These are phyloP conservation scores for Zygnema circumcarinatum DNA, from an alignment of 139 green algal genomes.

Conservation along the genomic window DNA sequence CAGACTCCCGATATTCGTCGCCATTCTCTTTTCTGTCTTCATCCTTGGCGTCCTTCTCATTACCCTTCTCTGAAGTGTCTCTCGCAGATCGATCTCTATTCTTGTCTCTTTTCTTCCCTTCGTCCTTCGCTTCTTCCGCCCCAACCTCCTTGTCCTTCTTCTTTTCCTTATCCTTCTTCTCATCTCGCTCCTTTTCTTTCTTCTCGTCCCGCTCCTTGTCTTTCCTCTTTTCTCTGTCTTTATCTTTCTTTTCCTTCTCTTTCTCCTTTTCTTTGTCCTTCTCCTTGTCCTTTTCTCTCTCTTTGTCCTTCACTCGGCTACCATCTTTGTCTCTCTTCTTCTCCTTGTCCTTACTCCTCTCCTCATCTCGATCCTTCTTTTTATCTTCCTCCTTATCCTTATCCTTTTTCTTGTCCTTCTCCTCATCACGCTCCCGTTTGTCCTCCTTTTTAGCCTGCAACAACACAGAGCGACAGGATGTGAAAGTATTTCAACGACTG, in stretches of 20 bases:
- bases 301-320: background rate
- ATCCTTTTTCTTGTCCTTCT: conserved; percentile 46
- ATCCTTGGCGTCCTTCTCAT: conserved; percentile 34
- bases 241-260: background rate
- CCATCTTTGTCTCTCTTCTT: conserved; percentile 7
- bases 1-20: conserved; percentile 26
- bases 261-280: background rate
- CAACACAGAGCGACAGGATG: too few relatives aligned
- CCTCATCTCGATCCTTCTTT: conserved; percentile 26
- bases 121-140: background rate
- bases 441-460: conserved; percentile 35
- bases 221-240: background rate
- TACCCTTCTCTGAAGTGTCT: conserved; percentile 9
- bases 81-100: conserved; percentile 21
- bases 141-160: background rate
- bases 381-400: conserved; percentile 41
- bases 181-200: conserved; percentile 16
- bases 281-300: conserved; percentile 1
- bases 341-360: conserved; percentile 14
- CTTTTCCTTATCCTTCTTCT: conserved; percentile 2
- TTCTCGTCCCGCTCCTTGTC: background rate
- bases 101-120: conserved; percentile 6
- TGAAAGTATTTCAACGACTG: too few relatives aligned
- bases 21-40: conserved; percentile 35
- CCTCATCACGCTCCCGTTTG: conserved; percentile 37